Percentiles rank a stretch among this genome's conserved stretches.
phyloP scores from a whole-genome alignment of 805 yeast genomes.

The Zygosaccharomyces kombuchaensis region DNA sequence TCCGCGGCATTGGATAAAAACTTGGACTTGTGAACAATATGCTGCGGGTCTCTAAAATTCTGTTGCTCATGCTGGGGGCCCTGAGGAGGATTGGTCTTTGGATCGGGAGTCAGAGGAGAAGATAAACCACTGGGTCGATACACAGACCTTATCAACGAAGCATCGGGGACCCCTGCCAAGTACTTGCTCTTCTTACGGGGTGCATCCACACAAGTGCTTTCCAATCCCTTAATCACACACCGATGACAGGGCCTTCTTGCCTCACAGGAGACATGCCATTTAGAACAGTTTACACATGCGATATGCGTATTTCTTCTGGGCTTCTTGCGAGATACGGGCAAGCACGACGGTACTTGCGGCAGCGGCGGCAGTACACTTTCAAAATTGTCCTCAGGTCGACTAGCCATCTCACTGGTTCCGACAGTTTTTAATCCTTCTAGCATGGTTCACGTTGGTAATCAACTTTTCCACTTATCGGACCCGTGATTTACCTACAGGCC shows the following conservation, averaged over 20 bases:
- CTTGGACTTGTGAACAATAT: slow-evolving; percentile 34
- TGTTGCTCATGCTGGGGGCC: slow-evolving; percentile 22
- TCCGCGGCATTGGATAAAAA: slow-evolving; percentile 70
- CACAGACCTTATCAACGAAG: slow-evolving; percentile 17
- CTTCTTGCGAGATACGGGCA: slow-evolving; percentile 5
- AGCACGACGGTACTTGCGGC: neutral
- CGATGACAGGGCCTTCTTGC: slow-evolving; percentile 74
- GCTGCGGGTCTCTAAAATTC: slow-evolving; percentile 21
- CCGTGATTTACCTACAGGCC: neutral
- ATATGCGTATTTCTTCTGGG: slow-evolving; percentile 56
- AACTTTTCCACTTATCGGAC: slow-evolving; percentile 2
- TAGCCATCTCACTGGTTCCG: neutral
- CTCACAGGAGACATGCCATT: slow-evolving; percentile 91
- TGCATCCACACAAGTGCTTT: slow-evolving; percentile 76
- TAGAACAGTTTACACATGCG: slow-evolving; percentile 89
- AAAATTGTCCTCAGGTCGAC: slow-evolving; percentile 3
- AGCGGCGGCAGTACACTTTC: neutral
- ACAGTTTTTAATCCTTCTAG: neutral
- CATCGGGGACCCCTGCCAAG: slow-evolving; percentile 53
- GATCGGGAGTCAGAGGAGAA: neutral
- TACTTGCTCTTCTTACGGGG: slow-evolving; percentile 84
- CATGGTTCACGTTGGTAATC: neutral
- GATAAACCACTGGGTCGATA: slow-evolving; percentile 2
- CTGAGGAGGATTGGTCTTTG: slow-evolving; percentile 2
- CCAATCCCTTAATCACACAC: slow-evolving; percentile 67